Conservation (phyloP, 169 alveolate species). For the Plasmodium fragile region DNA sequence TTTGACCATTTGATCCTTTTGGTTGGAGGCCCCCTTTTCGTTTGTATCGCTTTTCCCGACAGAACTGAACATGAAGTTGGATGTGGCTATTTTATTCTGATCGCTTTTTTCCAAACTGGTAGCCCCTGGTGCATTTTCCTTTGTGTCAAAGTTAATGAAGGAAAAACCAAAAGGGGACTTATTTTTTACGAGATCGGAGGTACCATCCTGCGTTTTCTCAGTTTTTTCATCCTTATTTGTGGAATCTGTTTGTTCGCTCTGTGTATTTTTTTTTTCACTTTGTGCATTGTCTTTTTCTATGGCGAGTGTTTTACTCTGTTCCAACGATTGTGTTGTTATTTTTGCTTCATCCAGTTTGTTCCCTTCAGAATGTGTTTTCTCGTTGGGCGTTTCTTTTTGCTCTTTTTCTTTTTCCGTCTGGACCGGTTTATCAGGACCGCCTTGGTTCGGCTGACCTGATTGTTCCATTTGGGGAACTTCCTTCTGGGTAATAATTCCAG, state of each 20-base stretch:
- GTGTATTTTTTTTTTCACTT: slow-evolving; percentile 4
- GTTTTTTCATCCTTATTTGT: not conserved
- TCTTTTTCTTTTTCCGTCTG: slow-evolving; percentile 14
- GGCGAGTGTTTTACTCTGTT: not conserved
- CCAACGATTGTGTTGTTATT: not conserved
- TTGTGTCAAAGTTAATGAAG: slow-evolving; percentile 6
- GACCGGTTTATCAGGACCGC: not conserved
- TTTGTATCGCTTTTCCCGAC: not conserved
- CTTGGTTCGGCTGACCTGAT: not conserved
- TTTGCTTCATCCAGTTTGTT: not conserved
- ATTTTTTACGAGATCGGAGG: not conserved
- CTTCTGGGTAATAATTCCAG: not conserved
- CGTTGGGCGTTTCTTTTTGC: slow-evolving; percentile 1
- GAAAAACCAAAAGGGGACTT: slow-evolving; percentile 17
- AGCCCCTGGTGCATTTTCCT: not conserved
- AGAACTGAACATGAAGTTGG: not conserved
- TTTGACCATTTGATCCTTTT: not conserved
- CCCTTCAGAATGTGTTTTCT: not conserved
- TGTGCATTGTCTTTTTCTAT: not conserved
- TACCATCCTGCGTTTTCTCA: not conserved
- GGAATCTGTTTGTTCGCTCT: not conserved
- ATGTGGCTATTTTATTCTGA: slow-evolving; percentile 2
- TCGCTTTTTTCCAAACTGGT: not conserved
- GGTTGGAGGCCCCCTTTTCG: not conserved
- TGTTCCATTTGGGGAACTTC: not conserved